A percentile compares a stretch with the other conserved stretches of the same genome.
Evolutionary conservation across 371 early-diverging fungal species (phyloP).

Genomic region (Circinella minor): DNA sequence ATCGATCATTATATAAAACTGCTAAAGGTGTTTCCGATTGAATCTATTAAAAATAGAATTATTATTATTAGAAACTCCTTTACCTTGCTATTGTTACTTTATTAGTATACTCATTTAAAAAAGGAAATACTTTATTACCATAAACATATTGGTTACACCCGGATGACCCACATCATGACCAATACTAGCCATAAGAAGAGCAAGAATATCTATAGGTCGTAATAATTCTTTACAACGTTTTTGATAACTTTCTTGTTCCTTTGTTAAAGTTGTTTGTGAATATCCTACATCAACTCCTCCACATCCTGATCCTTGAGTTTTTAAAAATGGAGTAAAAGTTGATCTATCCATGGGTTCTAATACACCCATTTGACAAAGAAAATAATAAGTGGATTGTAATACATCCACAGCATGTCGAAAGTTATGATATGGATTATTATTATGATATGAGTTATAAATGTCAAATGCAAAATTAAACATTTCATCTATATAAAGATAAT

Average conservation of each 20-base stretch:
- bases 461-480: slow-evolving; percentile 69
- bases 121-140: slow-evolving; percentile 46
- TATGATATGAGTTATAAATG: slow-evolving; percentile 73
- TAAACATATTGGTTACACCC: slow-evolving; percentile 82
- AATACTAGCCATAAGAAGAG: slow-evolving; percentile 76
- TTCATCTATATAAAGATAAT: slow-evolving; percentile 39
- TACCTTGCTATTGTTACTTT: not conserved
- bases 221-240: slow-evolving; percentile 50
- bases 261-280: not conserved
- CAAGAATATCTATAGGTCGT: slow-evolving; percentile 71
- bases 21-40: slow-evolving; percentile 83
- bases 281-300: not conserved
- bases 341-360: slow-evolving; percentile 37
- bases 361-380: slow-evolving; percentile 71
- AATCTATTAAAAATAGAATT: slow-evolving; percentile 46
- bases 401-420: slow-evolving; percentile 89
- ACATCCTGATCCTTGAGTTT: not conserved
- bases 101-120: not conserved
- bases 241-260: not conserved
- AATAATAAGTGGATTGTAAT: slow-evolving; percentile 80
- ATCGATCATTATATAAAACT: slow-evolving; percentile 90
- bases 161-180: slow-evolving; percentile 91
- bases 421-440: slow-evolving; percentile 86
- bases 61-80: not conserved
- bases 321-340: not conserved